Evolutionary conservation across 179 eudicot species (phyloP).

Genomic region (Carnegiea gigantea): DNA sequence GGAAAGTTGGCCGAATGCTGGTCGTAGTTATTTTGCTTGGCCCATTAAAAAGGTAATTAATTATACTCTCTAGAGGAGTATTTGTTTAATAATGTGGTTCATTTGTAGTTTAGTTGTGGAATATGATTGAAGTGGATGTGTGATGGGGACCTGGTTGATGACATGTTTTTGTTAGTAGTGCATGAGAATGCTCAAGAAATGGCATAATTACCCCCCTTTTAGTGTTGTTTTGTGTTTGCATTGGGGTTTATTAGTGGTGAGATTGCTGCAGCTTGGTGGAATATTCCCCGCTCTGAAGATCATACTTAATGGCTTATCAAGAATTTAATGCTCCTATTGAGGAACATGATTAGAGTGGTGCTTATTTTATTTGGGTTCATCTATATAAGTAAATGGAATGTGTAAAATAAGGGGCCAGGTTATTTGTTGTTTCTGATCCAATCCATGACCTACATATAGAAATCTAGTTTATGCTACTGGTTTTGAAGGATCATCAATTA

Average conservation of each 20-base stretch:
- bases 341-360: not conserved
- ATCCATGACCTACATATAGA: not conserved
- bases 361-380: not conserved
- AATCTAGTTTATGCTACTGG: not conserved
- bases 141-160: not conserved
- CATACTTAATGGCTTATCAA: no score
- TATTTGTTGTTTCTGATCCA: no score
- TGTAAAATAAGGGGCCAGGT: not conserved
- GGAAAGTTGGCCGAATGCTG: not conserved
- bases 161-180: not conserved
- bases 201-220: not conserved
- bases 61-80: not conserved
- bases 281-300: not conserved
- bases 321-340: not conserved
- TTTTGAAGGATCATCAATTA: not conserved
- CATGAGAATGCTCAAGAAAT: not conserved
- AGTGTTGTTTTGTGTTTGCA: not conserved
- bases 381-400: not conserved
- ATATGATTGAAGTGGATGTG: conserved; percentile 4
- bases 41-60: conserved; percentile 24
- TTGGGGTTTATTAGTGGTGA: not conserved
- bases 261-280: not conserved
- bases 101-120: not conserved
- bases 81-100: not conserved
- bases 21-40: conserved; percentile 21